Percentiles rank a stretch among this genome's conserved stretches.
Evolutionary conservation across 169 alveolate genomes (phyloP).

Genomic region (Ichthyophthirius multifiliis): DNA sequence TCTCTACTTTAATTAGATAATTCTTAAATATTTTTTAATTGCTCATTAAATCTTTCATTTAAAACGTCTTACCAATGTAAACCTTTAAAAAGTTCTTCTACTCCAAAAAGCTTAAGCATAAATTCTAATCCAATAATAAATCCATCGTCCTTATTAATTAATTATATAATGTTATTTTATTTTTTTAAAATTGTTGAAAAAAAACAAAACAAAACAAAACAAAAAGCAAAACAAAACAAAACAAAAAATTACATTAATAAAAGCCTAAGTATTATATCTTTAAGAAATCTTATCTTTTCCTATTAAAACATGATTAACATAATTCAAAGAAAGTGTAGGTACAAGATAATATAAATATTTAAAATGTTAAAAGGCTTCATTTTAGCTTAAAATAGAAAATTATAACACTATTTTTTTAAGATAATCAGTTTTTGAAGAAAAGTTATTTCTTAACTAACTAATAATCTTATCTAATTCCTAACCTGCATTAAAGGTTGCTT

Average conservation of each 20-base stretch:
- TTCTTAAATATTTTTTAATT: conserved; percentile 22
- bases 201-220: too few species aligned
- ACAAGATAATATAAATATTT: conserved; percentile 69
- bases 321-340: conserved; percentile 77
- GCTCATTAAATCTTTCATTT: conserved; percentile 36
- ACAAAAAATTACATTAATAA: conserved; percentile 18
- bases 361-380: conserved; percentile 65
- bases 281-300: conserved; percentile 76
- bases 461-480: conserved; percentile 54
- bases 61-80: conserved; percentile 82
- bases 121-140: conserved; percentile 82
- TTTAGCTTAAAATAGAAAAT: conserved; percentile 59
- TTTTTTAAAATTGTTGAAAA: too few species aligned
- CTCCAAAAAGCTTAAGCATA: conserved; percentile 66
- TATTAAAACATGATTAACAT: conserved; percentile 64
- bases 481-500: conserved; percentile 55
- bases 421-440: conserved; percentile 72
- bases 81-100: conserved; percentile 64
- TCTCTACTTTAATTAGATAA: not conserved
- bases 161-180: not conserved
- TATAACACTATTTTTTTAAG: conserved; percentile 60
- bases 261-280: conserved; percentile 58
- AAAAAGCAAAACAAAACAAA: too few species aligned
- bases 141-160: conserved; percentile 80
- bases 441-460: conserved; percentile 25